phyloP scores from a whole-genome alignment of 176 grass and related monocot genomes.

The Eleusine coracana region DNA sequence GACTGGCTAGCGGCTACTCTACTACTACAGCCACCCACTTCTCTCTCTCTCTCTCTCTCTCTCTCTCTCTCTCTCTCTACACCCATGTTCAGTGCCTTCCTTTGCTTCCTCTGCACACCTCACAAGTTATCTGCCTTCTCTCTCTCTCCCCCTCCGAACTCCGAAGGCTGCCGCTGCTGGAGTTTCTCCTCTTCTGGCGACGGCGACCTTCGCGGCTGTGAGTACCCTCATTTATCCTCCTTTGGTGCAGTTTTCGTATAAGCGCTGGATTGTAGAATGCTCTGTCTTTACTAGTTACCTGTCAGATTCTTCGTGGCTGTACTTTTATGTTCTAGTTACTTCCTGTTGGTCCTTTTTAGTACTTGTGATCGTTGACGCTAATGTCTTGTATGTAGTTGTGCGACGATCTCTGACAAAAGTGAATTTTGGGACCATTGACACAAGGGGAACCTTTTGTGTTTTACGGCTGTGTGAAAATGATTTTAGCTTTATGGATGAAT shows the following conservation, averaged over 20 bases:
- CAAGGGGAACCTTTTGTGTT: not conserved
- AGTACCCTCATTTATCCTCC: not conserved
- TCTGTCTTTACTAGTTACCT: not conserved
- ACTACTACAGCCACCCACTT: constrained; percentile 18
- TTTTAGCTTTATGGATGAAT: not conserved
- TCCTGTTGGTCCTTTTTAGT: not conserved
- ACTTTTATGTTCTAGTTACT: not conserved
- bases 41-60: not conserved
- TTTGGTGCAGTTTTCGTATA: not conserved
- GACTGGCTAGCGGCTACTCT: not conserved
- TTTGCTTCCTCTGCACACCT: constrained; percentile 37
- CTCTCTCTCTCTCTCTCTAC: not conserved
- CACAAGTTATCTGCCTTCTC: not conserved
- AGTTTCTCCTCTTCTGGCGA: constrained; percentile 19
- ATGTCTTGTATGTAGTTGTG: not conserved
- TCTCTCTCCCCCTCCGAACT: not conserved
- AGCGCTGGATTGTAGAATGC: constrained; percentile 12
- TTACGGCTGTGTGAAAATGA: not conserved
- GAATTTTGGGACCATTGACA: not conserved
- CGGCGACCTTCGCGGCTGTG: constrained; percentile 32
- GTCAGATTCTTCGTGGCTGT: not conserved
- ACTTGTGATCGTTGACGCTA: constrained; percentile 3
- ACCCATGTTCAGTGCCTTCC: not conserved
- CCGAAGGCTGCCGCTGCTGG: constrained; percentile 9
- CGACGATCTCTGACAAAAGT: not conserved